Percentiles rank a stretch among this genome's conserved stretches.
phyloP scores from a whole-genome alignment of 352 stramenopile genomes.

The Phytophthora multivora region DNA sequence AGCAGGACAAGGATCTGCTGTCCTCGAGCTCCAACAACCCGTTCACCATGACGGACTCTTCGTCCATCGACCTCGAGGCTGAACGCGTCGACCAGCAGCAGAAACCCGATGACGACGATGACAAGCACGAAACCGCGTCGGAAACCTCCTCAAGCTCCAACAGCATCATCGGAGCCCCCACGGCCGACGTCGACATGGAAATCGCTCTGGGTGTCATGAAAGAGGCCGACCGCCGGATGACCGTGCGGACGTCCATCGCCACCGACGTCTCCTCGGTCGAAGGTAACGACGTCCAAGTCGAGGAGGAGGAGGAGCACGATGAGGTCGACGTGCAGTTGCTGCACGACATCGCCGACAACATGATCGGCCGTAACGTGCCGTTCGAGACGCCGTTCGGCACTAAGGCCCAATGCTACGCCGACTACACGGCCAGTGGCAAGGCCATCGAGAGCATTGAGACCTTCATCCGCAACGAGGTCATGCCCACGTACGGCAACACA shows the following conservation, averaged over 20 bases:
- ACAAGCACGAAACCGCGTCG: slow-evolving; percentile 23
- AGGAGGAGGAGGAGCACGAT: slow-evolving; percentile 22
- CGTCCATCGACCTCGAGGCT: slow-evolving; percentile 29
- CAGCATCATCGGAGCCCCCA: slow-evolving; percentile 10
- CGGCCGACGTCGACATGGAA: slow-evolving; percentile 12
- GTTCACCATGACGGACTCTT: slow-evolving; percentile 15
- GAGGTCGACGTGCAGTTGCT: slow-evolving; percentile 40
- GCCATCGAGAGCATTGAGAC: slow-evolving; percentile 90
- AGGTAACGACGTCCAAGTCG: slow-evolving; percentile 4
- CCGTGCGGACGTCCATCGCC: slow-evolving; percentile 23
- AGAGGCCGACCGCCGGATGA: slow-evolving; percentile 29
- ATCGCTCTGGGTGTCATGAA: slow-evolving; percentile 23
- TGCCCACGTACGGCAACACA: slow-evolving; percentile 97
- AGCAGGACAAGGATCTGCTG: slow-evolving; percentile 9
- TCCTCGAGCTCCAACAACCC: slow-evolving; percentile 25
- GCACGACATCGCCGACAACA: slow-evolving; percentile 47
- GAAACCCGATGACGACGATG: slow-evolving; percentile 9
- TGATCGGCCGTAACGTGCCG: slow-evolving; percentile 56
- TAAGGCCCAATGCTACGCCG: slow-evolving; percentile 92
- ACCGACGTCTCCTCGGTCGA: slow-evolving; percentile 31
- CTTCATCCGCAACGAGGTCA: slow-evolving; percentile 89
- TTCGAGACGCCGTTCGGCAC: slow-evolving; percentile 77
- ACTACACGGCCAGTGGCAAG: slow-evolving; percentile 95
- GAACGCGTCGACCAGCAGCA: slow-evolving; percentile 21
- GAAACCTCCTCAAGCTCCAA: slow-evolving; percentile 32